Base-by-base conservation (phyloP, 495 filamentous ascomycete species). In the Neurospora pannonica region DNA sequence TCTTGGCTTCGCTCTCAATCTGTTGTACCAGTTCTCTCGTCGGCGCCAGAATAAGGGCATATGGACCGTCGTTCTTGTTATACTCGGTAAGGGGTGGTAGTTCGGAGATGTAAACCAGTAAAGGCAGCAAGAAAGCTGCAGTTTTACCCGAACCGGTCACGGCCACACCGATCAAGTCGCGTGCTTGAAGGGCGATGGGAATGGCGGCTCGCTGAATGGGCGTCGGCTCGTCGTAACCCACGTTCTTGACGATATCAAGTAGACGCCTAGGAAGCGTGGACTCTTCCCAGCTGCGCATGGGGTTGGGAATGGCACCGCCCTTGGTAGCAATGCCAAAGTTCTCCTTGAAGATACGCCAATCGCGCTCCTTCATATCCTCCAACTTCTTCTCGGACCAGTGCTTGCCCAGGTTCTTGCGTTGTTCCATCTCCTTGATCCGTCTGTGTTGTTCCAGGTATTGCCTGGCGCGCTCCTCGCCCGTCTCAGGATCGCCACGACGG, bases 331-430 rank as follows among this genome's bases (percentile, higher is more conserved):
- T 99, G 78, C 97, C 97, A 86, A 97, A 98, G 80, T 99, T 96
- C 84, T 98, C 97, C 85, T 98, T 98, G 88, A 99, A 97, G 77
- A 99, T 98, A 79, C 96, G 92, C 97, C 97, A 99, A 81, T 99
- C 96, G 78, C 96, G 87, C 85, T 98, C 95, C 76, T 94, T 93
- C 96, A 99, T 99, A 77, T 96, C 92, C 19, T 96, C 93, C 77
- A 99, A 82, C 74, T 87, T 91, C 89, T 99, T 99, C 83, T 98
- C 94, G 69, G 93, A 97, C 97, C 97, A 99, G 82, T 99, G 97
- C 84, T 96, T 96, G 8, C 91, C 89, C 69, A 92, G 87, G 13
- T 79, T 84, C 74, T 94, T 93, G 77, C 97, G 94, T 76, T 90
- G 90, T 71, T 91, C 84, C 70, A 92, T 87, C 84, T 98, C 92